Base-by-base conservation (phyloP, 352 stramenopile species). In the Globisporangium ultimum region DNA sequence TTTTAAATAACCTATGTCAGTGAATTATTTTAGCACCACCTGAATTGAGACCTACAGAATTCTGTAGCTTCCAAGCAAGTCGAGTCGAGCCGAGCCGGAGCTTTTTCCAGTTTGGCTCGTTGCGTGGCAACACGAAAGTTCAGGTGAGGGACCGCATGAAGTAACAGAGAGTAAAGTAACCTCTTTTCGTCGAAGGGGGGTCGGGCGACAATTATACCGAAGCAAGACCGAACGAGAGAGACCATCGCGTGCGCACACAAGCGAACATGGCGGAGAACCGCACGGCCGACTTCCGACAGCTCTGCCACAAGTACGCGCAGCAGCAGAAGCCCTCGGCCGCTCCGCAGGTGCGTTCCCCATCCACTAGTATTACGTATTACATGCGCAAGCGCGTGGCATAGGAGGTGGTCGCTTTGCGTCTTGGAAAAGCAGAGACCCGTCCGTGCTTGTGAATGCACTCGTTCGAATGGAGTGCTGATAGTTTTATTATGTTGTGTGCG, bases 201-300 rank as follows among this genome's bases (percentile, higher is more conserved):
- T 42, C 60, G 45, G 50, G 18, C 53, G 45, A 54, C 55, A 63
- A 58, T 65, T 55, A 45, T 55, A 11, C 46, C 46, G 10, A 13
- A 17, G 9, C 18, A 34, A 51, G 15, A 4, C 1, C 1, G 18
- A 11, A 1, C 10, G n/a, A 13, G 3, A 17, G 38, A 43, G 38
- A 17, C 10, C 46, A 2, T 10, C 10, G 46, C 18, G 46, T 20
- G 17, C 18, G 20, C 13, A 60, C 18, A 60, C 15, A 2, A 32
- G 20, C 22, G 18, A 53, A 46, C 48, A 89, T 88, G 78, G 73
- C 78, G 53, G 76, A 71, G 74, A 84, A 92, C 66, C 80, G 83
- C 36, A 89, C 83, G 61, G 51, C 50, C 59, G 83, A 92, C 57
- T 92, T 92, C 66, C 55, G 68, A 62, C 73, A 75, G 62, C 77